phyloP scores from a whole-genome alignment of 768 basidiomycete species.

The Glaciozyma martinii region DNA sequence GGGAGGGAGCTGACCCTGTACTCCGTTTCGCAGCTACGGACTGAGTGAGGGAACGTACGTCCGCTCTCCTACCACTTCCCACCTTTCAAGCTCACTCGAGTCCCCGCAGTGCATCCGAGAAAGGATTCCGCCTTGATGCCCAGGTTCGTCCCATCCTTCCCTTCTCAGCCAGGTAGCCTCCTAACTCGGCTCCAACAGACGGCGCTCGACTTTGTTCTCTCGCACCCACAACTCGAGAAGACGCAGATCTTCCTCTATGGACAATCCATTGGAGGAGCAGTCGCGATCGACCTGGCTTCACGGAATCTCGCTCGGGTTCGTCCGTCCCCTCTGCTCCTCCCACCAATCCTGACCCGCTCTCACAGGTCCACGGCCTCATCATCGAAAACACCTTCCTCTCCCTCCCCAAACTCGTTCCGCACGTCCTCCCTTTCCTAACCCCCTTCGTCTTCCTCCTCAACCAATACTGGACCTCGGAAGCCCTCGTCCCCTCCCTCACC shows the following conservation, averaged over 20 bases:
- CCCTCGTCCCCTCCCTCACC: constrained; percentile 38
- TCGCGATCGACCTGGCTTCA: constrained; percentile 76
- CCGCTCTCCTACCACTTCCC: too few relatives aligned
- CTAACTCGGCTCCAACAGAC: constrained; percentile 34
- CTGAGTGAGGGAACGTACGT: constrained; percentile 72
- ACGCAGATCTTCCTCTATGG: constrained; percentile 70
- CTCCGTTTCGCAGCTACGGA: constrained; percentile 62
- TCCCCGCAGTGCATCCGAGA: constrained; percentile 44
- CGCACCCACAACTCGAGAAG: constrained; percentile 55
- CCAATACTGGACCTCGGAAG: constrained; percentile 76
- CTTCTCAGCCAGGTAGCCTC: neutral
- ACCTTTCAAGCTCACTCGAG: neutral
- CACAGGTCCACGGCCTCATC: constrained; percentile 64
- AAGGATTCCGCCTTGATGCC: constrained; percentile 61
- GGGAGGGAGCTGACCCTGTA: constrained; percentile 4
- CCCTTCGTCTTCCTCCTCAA: constrained; percentile 66
- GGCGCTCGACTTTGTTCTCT: constrained; percentile 59
- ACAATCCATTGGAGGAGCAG: constrained; percentile 85
- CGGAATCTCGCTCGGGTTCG: constrained; percentile 60
- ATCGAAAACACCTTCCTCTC: constrained; percentile 92
- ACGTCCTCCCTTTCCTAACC: constrained; percentile 61
- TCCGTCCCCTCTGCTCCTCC: constrained; percentile 7
- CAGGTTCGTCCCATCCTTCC: constrained; percentile 48
- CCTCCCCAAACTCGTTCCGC: constrained; percentile 70
- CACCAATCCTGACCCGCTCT: neutral